Base-by-base conservation (phyloP, 176 grass and related monocot genomes). In the Guadua angustifolia region DNA sequence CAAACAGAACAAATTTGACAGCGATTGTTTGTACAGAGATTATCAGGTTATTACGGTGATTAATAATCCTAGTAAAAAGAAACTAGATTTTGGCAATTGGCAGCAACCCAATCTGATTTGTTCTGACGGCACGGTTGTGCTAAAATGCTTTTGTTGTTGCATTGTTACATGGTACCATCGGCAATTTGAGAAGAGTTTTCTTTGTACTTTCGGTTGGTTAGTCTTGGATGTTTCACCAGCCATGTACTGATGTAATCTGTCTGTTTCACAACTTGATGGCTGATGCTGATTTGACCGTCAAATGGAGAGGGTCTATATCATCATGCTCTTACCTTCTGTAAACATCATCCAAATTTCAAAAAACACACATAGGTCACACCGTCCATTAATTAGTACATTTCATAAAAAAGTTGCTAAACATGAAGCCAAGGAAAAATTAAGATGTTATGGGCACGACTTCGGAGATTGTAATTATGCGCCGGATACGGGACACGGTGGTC, bases 301-400 rank as follows among this genome's bases (percentile, higher is more conserved):
- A 63, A 39, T 13, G 69, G 19, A 51, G 19, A 16, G 14, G 0
- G 6, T 32, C 53, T 11, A 4, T 4, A 1, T 58, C 25, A 51
- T 50, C 17, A 18, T 4, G 19, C 4, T 65, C 12, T 33, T 18
- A 4, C n/a, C 16, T 13, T 63, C n/a, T 61, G 44, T 11, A 86
- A 78, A 33, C 65, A 14, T 61, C n/a, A n/a, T n/a, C n/a, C n/a
- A n/a, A n/a, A n/a, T n/a, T 65, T 58, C 65, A 18, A 78, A 59
- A 4, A 70, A 60, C 18, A 71, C 2, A 21, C 83, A 49, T 71
- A 38, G 51, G 64, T 12, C 9, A 21, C 4, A 43, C 58, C 81
- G 51, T 59, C 70, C 63, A 35, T 21, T 18, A 9, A 69, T 6
- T 39, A 69, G 13, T 18, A n/a, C 18, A 2, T 58, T 38, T 4